phyloP scores from a whole-genome alignment of 495 filamentous ascomycete species.

The Hyphodiscus hymeniophilus region DNA sequence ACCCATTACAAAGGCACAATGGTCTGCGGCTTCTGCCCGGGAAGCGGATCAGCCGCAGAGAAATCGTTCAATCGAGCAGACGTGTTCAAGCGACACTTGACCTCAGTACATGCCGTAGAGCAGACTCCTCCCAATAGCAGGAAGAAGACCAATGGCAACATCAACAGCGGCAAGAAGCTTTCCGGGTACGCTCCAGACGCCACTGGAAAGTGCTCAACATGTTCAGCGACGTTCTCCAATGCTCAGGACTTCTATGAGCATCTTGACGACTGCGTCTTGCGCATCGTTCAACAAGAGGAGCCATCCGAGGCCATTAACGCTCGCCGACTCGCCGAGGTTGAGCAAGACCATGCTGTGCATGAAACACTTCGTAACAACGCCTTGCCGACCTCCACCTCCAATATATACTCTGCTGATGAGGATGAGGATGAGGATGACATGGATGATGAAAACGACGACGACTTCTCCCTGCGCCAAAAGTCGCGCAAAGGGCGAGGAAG shows the following conservation, averaged over 20 bases:
- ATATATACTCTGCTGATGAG: conserved; percentile 40
- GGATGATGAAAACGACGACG: conserved; percentile 50
- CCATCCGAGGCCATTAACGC: conserved; percentile 96
- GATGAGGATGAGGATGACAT: conserved; percentile 56
- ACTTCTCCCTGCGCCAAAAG: conserved; percentile 45
- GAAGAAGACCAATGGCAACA: conserved; percentile 45
- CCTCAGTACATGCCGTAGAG: conserved; percentile 88
- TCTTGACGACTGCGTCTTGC: conserved; percentile 95
- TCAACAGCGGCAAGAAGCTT: conserved; percentile 44
- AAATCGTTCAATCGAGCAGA: conserved; percentile 99
- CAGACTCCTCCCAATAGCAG: conserved; percentile 93
- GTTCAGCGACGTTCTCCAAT: conserved; percentile 80
- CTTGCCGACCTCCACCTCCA: conserved; percentile 49
- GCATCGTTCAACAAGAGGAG: conserved; percentile 95
- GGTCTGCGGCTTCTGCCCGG: conserved; percentile 97
- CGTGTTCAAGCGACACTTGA: conserved; percentile 96
- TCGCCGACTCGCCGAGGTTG: conserved; percentile 69
- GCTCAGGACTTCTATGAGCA: conserved; percentile 99
- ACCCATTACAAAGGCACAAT: conserved; percentile 99
- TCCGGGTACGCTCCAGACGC: conserved; percentile 61
- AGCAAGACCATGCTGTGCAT: conserved; percentile 71
- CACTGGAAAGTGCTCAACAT: conserved; percentile 94
- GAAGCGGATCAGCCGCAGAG: conserved; percentile 82
- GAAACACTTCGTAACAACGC: conserved; percentile 78
- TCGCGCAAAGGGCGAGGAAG: conserved; percentile 18